Evolutionary conservation across 257 asterid species (phyloP).

Genomic region (Verbascum thapsus): DNA sequence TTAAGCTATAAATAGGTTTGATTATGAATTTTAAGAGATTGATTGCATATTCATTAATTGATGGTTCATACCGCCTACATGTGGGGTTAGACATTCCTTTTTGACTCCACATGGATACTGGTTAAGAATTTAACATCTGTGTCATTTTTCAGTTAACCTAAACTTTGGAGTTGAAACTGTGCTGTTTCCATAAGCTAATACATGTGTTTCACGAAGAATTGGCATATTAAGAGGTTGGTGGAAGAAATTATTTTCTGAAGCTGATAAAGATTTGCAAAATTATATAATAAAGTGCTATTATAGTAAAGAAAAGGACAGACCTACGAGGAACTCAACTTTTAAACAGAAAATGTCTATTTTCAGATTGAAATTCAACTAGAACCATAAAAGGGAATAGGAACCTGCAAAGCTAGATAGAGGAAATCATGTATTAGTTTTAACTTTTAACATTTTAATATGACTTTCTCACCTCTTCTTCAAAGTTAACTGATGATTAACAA

Average conservation of each 20-base stretch:
- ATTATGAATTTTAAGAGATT: not conserved
- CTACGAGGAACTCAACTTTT: slow-evolving; percentile 7
- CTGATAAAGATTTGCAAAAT: slow-evolving; percentile 10
- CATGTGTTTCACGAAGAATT: not conserved
- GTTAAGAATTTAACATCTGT: not conserved
- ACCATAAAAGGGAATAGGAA: not conserved
- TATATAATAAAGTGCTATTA: not conserved
- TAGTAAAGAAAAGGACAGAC: not conserved
- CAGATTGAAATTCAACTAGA: not conserved
- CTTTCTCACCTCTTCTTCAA: slow-evolving; percentile 1
- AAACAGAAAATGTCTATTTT: not conserved
- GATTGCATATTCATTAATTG: not conserved
- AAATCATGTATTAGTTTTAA: not conserved
- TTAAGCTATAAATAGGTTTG: not conserved
- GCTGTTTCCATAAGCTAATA: not conserved
- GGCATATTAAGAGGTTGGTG: not conserved
- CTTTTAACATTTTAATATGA: not conserved
- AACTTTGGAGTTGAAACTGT: not conserved
- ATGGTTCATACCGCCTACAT: slow-evolving; percentile 8
- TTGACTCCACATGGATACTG: not conserved
- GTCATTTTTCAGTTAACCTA: slow-evolving; percentile 10
- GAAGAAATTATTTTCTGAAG: slow-evolving; percentile 6
- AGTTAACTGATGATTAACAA: slow-evolving; percentile 6
- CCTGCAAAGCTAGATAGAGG: not conserved
- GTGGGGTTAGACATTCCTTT: slow-evolving; percentile 5